Evolutionary conservation across 805 yeast species (phyloP), one percentile per base, ranked within the genome.

Genomic region (Starmerella vitae): DNA sequence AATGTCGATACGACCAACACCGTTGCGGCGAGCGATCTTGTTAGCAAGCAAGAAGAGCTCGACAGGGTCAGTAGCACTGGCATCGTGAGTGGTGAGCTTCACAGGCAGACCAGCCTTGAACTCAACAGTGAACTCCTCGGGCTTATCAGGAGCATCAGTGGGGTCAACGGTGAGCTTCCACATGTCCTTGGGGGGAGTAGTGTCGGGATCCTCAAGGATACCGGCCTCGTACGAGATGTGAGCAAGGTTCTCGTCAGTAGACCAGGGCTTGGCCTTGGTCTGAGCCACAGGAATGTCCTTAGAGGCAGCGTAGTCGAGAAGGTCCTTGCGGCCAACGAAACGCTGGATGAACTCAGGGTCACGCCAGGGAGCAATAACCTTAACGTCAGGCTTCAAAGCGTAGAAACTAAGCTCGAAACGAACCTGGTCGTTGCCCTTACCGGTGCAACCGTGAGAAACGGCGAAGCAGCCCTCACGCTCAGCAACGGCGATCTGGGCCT

Each of bases 141-240:
- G 97, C 36, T 67, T 67, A 46, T 82, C 76, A 57, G 98, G 98
- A 41, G 98, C 97, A 58, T 88, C 96, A 30, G 67, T 60, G 55
- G 98, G 97, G 65, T 88, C 98, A 45, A 80, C 83, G 31, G 95
- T 91, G 61, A 91, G 75, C 69, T 91, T 91, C 98, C 98, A 91
- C 98, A 91, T 91, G 64, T 91, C 98, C 70, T 86, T 88, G 66
- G 98, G 98, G 49, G 98, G 98, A 38, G 98, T 91, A 54, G 88
- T 77, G 64, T 91, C 82, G 59, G 99, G 99, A 67, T 91, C 94
- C 68, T 91, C 99, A 58, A 91, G 75, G 53, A 91, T 91, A 66
- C 99, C 99, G 49, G 99, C 99, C 71, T 91, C 99, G 63, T 82
- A 91, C 29, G 97, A 88, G 63, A 91, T 91, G 66, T 91, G 99